phyloP scores from a whole-genome alignment of 805 yeast species.

The Spathaspora passalidarum region DNA sequence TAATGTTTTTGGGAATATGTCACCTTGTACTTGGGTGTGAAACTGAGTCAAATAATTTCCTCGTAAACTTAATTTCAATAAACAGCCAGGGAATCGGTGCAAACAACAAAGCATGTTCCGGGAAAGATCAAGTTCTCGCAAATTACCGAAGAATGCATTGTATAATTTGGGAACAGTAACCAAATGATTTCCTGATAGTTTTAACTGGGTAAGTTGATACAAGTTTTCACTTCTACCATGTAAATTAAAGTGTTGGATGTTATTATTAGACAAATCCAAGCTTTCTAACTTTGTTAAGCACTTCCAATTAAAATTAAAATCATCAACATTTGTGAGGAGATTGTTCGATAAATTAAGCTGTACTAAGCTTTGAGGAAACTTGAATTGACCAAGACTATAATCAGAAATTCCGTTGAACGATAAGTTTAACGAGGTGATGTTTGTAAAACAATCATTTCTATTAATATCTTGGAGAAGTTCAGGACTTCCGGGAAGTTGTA shows the following conservation, averaged over 20 bases:
- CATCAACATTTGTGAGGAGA: conserved; percentile 14
- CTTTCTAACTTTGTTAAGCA: conserved; percentile 11
- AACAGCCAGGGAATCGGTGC: conserved; percentile 11
- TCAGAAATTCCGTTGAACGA: conserved; percentile 27
- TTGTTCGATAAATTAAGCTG: conserved; percentile 28
- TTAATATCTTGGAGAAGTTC: conserved; percentile 7
- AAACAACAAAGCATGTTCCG: conserved; percentile 19
- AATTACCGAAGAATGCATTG: conserved; percentile 8
- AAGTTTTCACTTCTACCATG: background rate
- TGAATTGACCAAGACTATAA: conserved; percentile 12
- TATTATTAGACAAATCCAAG: conserved; percentile 24
- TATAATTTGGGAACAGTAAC: conserved; percentile 3
- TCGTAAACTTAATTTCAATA: conserved; percentile 16
- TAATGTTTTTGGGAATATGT: conserved; percentile 11
- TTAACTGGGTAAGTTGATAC: conserved; percentile 8
- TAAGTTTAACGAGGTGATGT: conserved; percentile 20
- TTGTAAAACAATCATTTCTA: conserved; percentile 8
- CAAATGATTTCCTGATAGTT: conserved; percentile 27
- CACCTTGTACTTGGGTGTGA: conserved; percentile 3
- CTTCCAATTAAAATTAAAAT: conserved; percentile 13
- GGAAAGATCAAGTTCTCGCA: conserved; percentile 21
- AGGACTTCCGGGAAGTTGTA: conserved; percentile 9
- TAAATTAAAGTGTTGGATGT: conserved; percentile 11
- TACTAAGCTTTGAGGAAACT: conserved; percentile 18
- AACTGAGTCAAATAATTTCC: conserved; percentile 19